Evolutionary conservation across 2,329 filamentous ascomycete genomes (phyloP).

Genomic region (Epichloe glyceriae): DNA sequence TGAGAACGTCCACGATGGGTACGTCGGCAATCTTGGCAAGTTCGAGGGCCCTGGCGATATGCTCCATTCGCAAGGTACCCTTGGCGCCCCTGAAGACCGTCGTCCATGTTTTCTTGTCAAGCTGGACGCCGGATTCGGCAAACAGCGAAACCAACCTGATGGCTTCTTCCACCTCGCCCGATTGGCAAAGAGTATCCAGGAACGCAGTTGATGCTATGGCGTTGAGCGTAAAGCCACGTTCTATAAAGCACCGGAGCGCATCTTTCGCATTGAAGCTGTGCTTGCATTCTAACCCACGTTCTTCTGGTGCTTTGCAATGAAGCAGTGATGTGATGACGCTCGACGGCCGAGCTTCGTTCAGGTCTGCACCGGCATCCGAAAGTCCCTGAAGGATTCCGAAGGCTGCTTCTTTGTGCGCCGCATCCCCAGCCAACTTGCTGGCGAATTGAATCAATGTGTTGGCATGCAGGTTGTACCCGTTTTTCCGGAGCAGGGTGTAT

Average conservation of each 20-base stretch:
- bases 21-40: conserved; percentile 36
- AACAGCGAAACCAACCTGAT: conserved; percentile 21
- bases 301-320: conserved; percentile 14
- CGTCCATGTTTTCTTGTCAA: conserved; percentile 55
- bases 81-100: conserved; percentile 63
- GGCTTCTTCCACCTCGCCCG: conserved; percentile 22
- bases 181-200: conserved; percentile 57
- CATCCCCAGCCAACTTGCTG: conserved; percentile 27
- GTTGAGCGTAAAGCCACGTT: conserved; percentile 50
- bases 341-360: conserved; percentile 33
- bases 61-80: conserved; percentile 34
- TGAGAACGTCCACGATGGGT: conserved; percentile 21
- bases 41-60: conserved; percentile 29
- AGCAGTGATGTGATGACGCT: conserved; percentile 49
- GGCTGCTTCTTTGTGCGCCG: conserved; percentile 27
- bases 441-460: conserved; percentile 37
- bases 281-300: conserved; percentile 8
- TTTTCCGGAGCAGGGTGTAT: conserved; percentile 20
- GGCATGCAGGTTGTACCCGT: conserved; percentile 20
- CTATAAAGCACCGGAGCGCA: conserved; percentile 32
- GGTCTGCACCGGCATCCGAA: conserved; percentile 26
- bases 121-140: conserved; percentile 34
- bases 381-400: conserved; percentile 27
- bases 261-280: conserved; percentile 18
- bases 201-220: conserved; percentile 51